Evolutionary conservation across 2,329 filamentous ascomycete genomes (phyloP).

Genomic region (Aspergillus sp.): DNA sequence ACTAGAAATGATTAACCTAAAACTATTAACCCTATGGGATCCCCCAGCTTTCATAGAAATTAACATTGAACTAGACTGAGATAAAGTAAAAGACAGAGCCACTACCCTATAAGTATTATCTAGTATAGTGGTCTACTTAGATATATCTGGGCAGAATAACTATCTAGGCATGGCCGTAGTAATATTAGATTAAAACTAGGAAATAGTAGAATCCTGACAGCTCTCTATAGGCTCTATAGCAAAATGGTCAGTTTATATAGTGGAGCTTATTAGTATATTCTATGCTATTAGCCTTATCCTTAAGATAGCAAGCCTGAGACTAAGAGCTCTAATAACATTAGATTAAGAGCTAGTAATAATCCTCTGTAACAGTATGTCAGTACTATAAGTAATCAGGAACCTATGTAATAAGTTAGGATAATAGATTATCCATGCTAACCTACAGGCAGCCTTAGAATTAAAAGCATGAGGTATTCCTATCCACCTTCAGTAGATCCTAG

Average conservation of each 20-base stretch:
- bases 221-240: conserved; percentile 5
- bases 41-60: too few species aligned
- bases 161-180: too few species aligned
- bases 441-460: not conserved
- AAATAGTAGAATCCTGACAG: conserved; percentile 1
- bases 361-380: conserved; percentile 9
- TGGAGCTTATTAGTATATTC: conserved; percentile 12
- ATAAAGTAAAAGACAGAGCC: too few species aligned
- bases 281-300: conserved; percentile 6
- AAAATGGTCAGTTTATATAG: conserved; percentile 11
- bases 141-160: too few species aligned
- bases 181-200: not conserved
- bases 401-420: conserved; percentile 9
- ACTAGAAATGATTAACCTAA: too few species aligned
- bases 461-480: not conserved
- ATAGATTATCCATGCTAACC: conserved; percentile 6
- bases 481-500: not conserved
- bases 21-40: too few species aligned
- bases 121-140: too few species aligned
- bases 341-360: conserved; percentile 7
- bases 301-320: conserved; percentile 1
- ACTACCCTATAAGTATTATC: too few species aligned
- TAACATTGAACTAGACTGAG: too few species aligned
- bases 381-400: conserved; percentile 10
- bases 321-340: not conserved